Evolutionary conservation across 148 eudicot species (phyloP).

Genomic region (Vaccinium macrocarpon): DNA sequence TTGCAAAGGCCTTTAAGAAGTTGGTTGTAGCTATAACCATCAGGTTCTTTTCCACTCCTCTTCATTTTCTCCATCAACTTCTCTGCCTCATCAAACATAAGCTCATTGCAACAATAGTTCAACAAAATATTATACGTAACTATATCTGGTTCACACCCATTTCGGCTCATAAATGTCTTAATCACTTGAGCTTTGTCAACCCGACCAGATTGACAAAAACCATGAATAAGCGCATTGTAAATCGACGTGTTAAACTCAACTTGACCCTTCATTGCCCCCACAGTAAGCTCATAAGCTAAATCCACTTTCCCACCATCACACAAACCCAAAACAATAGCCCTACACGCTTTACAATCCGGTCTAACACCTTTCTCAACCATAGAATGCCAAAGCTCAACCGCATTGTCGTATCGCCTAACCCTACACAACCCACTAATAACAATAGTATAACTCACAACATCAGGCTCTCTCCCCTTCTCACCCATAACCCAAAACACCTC

Average conservation of each 20-base stretch:
- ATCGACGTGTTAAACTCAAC: conserved; percentile 39
- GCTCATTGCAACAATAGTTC: conserved; percentile 75
- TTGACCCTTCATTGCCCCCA: conserved; percentile 57
- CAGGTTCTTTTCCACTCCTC: conserved; percentile 52
- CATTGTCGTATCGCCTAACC: conserved; percentile 48
- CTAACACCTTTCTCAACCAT: conserved; percentile 52
- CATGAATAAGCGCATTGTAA: conserved; percentile 81
- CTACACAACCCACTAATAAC: conserved; percentile 72
- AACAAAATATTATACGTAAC: conserved; percentile 76
- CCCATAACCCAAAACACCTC: conserved; percentile 51
- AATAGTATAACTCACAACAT: conserved; percentile 79
- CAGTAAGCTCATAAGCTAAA: conserved; percentile 83
- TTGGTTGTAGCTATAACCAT: conserved; percentile 84
- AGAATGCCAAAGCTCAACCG: conserved; percentile 66
- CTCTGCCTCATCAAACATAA: conserved; percentile 78
- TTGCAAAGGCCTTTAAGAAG: conserved; percentile 93
- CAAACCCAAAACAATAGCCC: conserved; percentile 79
- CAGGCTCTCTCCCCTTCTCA: conserved; percentile 69
- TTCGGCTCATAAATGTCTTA: conserved; percentile 65
- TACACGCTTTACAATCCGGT: conserved; percentile 73
- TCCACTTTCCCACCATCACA: conserved; percentile 79
- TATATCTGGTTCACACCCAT: conserved; percentile 77
- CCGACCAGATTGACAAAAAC: conserved; percentile 76
- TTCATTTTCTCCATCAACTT: conserved; percentile 72
- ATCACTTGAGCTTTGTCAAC: conserved; percentile 73